phyloP scores from a whole-genome alignment of 345 rosid genomes.

The Sonneratia caseolaris region DNA sequence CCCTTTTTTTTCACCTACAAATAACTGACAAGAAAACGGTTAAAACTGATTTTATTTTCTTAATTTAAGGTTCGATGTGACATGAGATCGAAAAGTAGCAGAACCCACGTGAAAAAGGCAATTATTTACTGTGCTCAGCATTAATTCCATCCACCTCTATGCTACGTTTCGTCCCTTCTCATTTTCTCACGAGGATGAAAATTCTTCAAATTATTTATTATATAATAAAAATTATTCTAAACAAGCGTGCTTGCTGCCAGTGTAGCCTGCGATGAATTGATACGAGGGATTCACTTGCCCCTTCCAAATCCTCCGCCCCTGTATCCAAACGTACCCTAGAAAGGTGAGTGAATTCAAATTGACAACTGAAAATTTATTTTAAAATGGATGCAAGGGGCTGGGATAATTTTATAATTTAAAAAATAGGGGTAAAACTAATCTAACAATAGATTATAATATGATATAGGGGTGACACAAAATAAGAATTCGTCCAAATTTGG shows the following conservation, averaged over 20 bases:
- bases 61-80: neutral
- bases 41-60: too few relatives aligned
- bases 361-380: too few relatives aligned
- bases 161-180: neutral
- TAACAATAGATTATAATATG: too few relatives aligned
- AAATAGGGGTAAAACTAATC: too few relatives aligned
- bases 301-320: too few relatives aligned
- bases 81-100: neutral
- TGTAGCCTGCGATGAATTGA: neutral
- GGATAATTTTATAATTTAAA: neutral
- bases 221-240: neutral
- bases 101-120: slow-evolving; percentile 11
- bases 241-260: too few relatives aligned
- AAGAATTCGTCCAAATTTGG: too few relatives aligned
- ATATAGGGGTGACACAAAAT: too few relatives aligned
- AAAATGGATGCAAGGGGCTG: too few relatives aligned
- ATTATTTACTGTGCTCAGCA: slow-evolving; percentile 7
- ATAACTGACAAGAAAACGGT: too few relatives aligned
- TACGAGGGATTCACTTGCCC: neutral
- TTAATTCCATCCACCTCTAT: neutral
- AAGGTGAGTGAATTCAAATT: too few relatives aligned
- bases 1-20: neutral
- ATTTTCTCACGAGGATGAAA: neutral
- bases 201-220: neutral
- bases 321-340: too few relatives aligned